phyloP scores from a whole-genome alignment of 2,329 filamentous ascomycete species.

The Elsinoe arachidis region DNA sequence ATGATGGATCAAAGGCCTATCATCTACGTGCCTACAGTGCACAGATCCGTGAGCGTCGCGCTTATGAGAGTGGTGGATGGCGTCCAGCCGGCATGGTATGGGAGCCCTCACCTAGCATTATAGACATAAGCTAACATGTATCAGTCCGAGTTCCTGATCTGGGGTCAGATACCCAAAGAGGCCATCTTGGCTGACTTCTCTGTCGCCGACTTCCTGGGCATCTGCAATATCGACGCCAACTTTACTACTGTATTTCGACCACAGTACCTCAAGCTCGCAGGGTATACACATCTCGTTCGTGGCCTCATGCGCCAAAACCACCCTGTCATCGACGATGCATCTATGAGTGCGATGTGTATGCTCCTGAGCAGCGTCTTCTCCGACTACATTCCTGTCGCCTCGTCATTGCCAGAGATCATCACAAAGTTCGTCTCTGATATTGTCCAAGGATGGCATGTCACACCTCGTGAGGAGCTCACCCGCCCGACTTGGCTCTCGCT shows the following conservation, averaged over 20 bases:
- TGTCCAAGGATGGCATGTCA: not conserved
- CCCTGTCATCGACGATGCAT: not conserved
- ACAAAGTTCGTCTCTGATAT: conserved; percentile 5
- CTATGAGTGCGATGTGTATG: not conserved
- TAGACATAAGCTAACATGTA: not conserved
- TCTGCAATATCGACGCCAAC: not conserved
- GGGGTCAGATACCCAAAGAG: conserved; percentile 4
- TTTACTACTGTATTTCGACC: not conserved
- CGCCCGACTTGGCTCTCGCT: not conserved
- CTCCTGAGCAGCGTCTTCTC: not conserved
- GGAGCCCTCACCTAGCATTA: not conserved
- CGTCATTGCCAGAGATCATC: not conserved
- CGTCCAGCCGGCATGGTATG: not conserved
- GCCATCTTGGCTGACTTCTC: conserved; percentile 2
- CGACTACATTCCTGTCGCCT: not conserved
- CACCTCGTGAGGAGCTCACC: not conserved
- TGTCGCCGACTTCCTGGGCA: not conserved
- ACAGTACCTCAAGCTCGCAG: not conserved
- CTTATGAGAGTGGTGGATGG: not conserved
- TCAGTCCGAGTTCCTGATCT: conserved; percentile 2
- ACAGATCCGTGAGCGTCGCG: not conserved
- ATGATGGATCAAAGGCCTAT: not conserved
- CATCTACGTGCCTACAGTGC: not conserved
- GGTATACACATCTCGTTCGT: not conserved
- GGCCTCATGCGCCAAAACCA: not conserved